Base-by-base conservation (phyloP, 306 rosid genomes). In the Medicago lupulina region DNA sequence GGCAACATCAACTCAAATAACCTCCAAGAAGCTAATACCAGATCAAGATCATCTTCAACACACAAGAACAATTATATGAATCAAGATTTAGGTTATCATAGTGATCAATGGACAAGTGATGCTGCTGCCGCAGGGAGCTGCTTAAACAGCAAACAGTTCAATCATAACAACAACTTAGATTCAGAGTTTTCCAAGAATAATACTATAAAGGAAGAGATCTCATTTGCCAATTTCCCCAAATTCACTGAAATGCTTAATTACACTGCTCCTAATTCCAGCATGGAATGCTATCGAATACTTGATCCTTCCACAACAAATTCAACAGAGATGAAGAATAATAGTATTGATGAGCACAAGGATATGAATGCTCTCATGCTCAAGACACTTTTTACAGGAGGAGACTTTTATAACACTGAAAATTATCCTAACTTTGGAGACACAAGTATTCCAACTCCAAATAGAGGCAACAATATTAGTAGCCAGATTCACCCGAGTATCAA, bases 401-500 rank as follows among this genome's bases (percentile, higher is more conserved):
- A 59, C 4, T 59, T 59, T 25, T 59, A 59, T 15, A 17, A n/a
- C 41, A 1, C 57, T 79, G 69, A 67, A 19, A 61, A 63, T 50
- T 46, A 71, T 36, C n/a, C 49, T 60, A 51, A 36, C 70, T 69
- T 50, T 74, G 61, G 67, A 23, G 75, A n/a, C 11, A 14, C 13
- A 2, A 13, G 9, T 51, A 3, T 34, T 34, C 38, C 38, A 34
- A 34, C 7, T 34, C 38, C 6, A 34, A 5, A 7, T 34, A 34
- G 38, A 34, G 38, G 13, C 6, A 44, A 38, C 34, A 23, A 8
- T 38, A 70, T 73, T 72, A 73, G 87, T 70, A 79, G 90, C 80
- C 98, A 87, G 82, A 93, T 93, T 64, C 88, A 90, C 73, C 98
- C 98, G 0, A 90, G 87, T 65, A 75, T 93, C 19, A 86, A 89